Base-by-base conservation (phyloP, 371 early-diverging fungal genomes). In the Synchytrium microbalum region DNA sequence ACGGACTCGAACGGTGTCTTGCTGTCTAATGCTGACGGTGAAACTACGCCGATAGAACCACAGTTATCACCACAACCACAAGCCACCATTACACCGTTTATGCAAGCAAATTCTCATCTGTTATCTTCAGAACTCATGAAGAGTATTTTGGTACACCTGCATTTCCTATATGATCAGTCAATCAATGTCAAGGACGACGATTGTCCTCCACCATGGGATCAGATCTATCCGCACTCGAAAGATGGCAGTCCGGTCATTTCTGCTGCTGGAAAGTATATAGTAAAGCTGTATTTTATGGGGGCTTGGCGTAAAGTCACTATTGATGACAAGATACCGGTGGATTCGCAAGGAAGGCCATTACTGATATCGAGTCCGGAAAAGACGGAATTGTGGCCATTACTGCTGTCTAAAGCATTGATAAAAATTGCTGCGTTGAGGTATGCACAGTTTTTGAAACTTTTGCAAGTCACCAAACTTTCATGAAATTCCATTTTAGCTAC, bases 251-350 rank as follows among this genome's bases (percentile, higher is more conserved):
- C 83, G 3, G 56, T 55, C 61, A 77, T 75, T 65, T 82, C 75
- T 57, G 51, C 75, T 1, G 65, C 70, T 23, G 83, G 82, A 5
- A 76, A 81, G 62, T 83, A 81, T 63, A 69, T 72, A 1, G 80
- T 83, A 26, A 79, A 79, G 67, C 66, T 83, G 32, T 80, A 63
- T 38, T 80, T 76, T 75, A 64, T 79, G 28, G 83, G 83, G 3
- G 64, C 67, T 2, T 83, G 83, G 83, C 58, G 83, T 19, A 77
- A 76, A 53, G 63, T 83, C 2, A 72, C 70, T 13, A 75, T 83
- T 2, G 83, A 83, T 63, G 83, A 83, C 66, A 62, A 74, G 30
- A 69, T 83, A 5, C 83, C 83, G 0, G 66, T 83, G 8, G 82
- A 80, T 60, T 60, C 67, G 3, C 67, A 77, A 16, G 78, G 78